phyloP scores from a whole-genome alignment of 163 green algal species.

The Smithsoniella earleae region DNA sequence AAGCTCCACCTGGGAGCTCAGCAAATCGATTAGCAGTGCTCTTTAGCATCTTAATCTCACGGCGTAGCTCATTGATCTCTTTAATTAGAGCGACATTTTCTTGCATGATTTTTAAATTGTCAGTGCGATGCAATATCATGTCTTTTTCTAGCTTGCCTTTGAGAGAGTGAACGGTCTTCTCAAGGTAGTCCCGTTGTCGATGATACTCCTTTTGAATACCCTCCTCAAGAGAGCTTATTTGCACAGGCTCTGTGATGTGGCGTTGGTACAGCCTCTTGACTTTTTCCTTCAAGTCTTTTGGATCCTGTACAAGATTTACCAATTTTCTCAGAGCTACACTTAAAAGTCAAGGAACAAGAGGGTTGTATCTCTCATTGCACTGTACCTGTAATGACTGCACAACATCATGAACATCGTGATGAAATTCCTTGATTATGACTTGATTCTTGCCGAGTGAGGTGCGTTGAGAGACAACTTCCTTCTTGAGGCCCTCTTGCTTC shows the following conservation, averaged over 20 bases:
- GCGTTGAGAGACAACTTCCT: slow-evolving; percentile 38
- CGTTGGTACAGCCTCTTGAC: slow-evolving; percentile 67
- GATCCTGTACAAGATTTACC: slow-evolving; percentile 50
- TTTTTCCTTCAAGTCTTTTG: slow-evolving; percentile 70
- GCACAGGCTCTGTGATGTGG: slow-evolving; percentile 48
- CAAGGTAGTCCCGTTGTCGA: slow-evolving; percentile 66
- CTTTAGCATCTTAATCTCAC: slow-evolving; percentile 58
- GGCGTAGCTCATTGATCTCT: slow-evolving; percentile 74
- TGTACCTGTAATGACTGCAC: slow-evolving; percentile 43
- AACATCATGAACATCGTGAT: slow-evolving; percentile 63
- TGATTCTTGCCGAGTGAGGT: slow-evolving; percentile 23
- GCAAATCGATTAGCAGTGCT: background rate
- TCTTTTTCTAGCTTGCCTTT: slow-evolving; percentile 71
- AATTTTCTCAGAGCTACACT: background rate
- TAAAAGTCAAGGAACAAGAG: background rate
- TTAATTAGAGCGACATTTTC: slow-evolving; percentile 79
- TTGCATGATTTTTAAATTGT: slow-evolving; percentile 56
- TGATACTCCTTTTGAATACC: slow-evolving; percentile 51
- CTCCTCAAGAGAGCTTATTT: slow-evolving; percentile 42
- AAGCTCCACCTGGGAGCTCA: background rate
- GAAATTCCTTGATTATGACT: slow-evolving; percentile 45
- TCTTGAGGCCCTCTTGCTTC: slow-evolving; percentile 44
- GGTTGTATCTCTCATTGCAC: too few relatives aligned
- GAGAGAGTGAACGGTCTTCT: slow-evolving; percentile 68
- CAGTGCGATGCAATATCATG: slow-evolving; percentile 51